These are phyloP conservation scores for Vaccinium darrowii DNA, from an alignment of 148 eudicot genomes.

Conservation along the genomic window DNA sequence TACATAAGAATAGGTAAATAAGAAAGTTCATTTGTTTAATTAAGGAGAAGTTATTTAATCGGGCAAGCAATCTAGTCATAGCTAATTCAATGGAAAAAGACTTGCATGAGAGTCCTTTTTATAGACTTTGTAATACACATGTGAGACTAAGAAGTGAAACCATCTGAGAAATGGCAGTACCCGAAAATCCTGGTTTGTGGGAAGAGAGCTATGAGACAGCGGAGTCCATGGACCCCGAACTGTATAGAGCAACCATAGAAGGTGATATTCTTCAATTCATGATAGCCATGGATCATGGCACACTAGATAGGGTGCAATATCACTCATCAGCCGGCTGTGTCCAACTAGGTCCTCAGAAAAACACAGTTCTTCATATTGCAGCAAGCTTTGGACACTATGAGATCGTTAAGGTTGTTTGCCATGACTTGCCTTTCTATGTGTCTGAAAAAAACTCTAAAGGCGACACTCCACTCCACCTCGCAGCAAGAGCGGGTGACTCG, in stretches of 20 bases:
- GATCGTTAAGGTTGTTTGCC: slow-evolving; percentile 23
- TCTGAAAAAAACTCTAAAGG: slow-evolving; percentile 28
- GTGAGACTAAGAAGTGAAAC: background rate
- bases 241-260: slow-evolving; percentile 26
- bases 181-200: slow-evolving; percentile 7
- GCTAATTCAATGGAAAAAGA: background rate
- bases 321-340: slow-evolving; percentile 18
- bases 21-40: background rate
- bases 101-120: background rate
- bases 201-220: slow-evolving; percentile 23
- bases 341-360: slow-evolving; percentile 28
- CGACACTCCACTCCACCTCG: slow-evolving; percentile 29
- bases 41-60: background rate
- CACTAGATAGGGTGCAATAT: background rate
- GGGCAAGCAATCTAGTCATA: background rate
- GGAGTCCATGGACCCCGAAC: slow-evolving; percentile 25
- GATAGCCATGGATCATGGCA: slow-evolving; percentile 17
- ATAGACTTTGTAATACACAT: background rate
- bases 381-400: slow-evolving; percentile 21
- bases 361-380: slow-evolving; percentile 31
- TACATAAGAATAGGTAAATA: background rate
- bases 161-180: slow-evolving; percentile 15
- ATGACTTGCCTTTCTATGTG: slow-evolving; percentile 23
- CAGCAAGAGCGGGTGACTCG: slow-evolving; percentile 27
- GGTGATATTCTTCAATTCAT: slow-evolving; percentile 28